Conservation (phyloP, 1,284 basidiomycete genomes). For the Leucoagaricus sp. region DNA sequence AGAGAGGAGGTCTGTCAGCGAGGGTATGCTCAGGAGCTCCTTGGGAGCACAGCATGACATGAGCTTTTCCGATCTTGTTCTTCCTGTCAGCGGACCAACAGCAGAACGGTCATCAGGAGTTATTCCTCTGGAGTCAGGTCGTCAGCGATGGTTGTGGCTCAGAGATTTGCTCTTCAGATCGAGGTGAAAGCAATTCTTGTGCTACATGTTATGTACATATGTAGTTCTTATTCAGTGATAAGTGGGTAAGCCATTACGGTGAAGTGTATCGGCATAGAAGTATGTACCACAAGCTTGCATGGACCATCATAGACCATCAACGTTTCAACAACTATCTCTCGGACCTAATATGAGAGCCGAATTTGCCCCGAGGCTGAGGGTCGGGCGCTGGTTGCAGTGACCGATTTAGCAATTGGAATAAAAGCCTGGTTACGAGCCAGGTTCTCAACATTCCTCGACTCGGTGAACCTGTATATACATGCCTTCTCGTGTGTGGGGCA, state of each 20-base stretch:
- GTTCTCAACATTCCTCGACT: too few species aligned
- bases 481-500: neutral
- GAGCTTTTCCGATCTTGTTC: neutral
- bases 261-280: neutral
- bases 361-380: neutral
- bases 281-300: neutral
- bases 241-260: neutral
- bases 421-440: too few species aligned
- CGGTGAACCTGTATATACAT: too few species aligned
- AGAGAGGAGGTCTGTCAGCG: constrained; percentile 49
- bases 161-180: neutral
- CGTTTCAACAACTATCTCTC: neutral
- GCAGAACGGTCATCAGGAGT: neutral
- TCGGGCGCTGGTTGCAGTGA: neutral
- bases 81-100: neutral
- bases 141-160: constrained; percentile 13
- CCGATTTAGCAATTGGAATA: too few species aligned
- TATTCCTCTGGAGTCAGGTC: neutral
- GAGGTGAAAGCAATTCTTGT: too few species aligned
- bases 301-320: neutral
- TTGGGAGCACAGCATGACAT: neutral
- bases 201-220: too few species aligned
- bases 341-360: neutral
- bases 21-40: constrained; percentile 39
- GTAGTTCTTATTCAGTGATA: too few species aligned